Base-by-base conservation (phyloP, 805 yeast species). In the Starmerella bombicola region DNA sequence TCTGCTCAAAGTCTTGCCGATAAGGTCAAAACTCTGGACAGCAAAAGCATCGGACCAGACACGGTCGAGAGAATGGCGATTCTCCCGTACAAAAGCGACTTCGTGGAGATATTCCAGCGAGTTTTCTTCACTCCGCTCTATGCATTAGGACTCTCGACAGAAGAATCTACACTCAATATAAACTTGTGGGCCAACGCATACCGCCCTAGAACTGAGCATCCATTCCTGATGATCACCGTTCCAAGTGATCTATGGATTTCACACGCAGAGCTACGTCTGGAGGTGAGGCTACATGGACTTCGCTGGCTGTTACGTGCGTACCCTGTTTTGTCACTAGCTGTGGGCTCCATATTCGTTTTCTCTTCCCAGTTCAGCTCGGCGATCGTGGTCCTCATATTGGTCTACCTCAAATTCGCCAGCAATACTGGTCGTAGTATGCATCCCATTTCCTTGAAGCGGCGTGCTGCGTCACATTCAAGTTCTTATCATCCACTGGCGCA, bases 91-190 rank as follows among this genome's bases (percentile, higher is more conserved):
- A 44, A 39, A 35, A 52, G 60, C 7, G 43, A 39, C 8, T 32
- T 57, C 5, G 40, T 59, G 16, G 60, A 59, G 28, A 13, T 40
- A 3, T 13, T 60, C 15, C 56, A 55, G 20, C 45, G 59, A 2
- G 9, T 58, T 7, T 22, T 54, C 13, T 51, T 50, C 21, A 33
- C 56, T 4, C 64, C 64, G 8, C 41, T 55, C 7, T 58, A 58
- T 26, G 25, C 58, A 6, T 31, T 47, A 3, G 63, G 62, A 3
- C 37, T 50, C 35, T 31, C 23, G 37, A 15, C 28, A 4, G 63
- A 62, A 40, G 39, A 49, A 18, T 49, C 55, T 19, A 22, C 17
- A 2, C 29, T 62, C n/a, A 24, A 22, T 3, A 37, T 60, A 18
- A 47, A 41, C 12, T 46, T 62, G 41, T 43, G 49, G 36, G 46